Evolutionary conservation across 139 green algal species (phyloP).

Genomic region (Volvox reticuliferus): DNA sequence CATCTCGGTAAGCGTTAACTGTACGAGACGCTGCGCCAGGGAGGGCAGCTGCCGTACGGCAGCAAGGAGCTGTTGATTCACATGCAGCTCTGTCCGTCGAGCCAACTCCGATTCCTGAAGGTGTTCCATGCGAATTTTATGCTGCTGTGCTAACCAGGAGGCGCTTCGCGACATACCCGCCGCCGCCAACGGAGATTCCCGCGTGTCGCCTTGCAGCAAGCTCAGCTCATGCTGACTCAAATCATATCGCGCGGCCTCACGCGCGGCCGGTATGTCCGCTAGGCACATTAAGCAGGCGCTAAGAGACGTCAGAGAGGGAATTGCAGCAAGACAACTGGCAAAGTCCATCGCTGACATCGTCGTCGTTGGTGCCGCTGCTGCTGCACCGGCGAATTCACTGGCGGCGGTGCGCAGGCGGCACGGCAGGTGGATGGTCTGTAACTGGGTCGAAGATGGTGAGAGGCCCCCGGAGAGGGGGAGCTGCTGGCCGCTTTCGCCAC

Average conservation of each 20-base stretch:
- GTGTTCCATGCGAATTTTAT: background rate
- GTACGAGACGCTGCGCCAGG: background rate
- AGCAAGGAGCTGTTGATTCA: background rate
- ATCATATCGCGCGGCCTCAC: background rate
- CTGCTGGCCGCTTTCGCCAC: background rate
- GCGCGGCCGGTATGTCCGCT: background rate
- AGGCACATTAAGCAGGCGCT: background rate
- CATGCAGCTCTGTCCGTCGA: background rate
- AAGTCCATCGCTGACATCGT: too few species aligned
- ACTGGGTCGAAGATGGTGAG: background rate
- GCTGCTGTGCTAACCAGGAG: background rate
- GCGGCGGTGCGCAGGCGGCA: background rate
- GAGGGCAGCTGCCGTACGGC: background rate
- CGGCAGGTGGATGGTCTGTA: slow-evolving; percentile 14
- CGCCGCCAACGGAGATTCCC: background rate
- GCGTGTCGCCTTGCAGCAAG: too few species aligned
- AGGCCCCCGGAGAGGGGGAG: background rate
- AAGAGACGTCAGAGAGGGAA: background rate
- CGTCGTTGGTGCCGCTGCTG: background rate
- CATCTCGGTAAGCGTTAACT: slow-evolving; percentile 8
- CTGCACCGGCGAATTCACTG: background rate
- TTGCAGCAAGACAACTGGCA: background rate
- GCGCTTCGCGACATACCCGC: background rate
- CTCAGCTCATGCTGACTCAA: background rate
- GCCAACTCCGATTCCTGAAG: background rate